Evolutionary conservation across 495 filamentous ascomycete genomes (phyloP), one percentile per base, ranked within the genome.

Genomic region (Peziza echinospora): DNA sequence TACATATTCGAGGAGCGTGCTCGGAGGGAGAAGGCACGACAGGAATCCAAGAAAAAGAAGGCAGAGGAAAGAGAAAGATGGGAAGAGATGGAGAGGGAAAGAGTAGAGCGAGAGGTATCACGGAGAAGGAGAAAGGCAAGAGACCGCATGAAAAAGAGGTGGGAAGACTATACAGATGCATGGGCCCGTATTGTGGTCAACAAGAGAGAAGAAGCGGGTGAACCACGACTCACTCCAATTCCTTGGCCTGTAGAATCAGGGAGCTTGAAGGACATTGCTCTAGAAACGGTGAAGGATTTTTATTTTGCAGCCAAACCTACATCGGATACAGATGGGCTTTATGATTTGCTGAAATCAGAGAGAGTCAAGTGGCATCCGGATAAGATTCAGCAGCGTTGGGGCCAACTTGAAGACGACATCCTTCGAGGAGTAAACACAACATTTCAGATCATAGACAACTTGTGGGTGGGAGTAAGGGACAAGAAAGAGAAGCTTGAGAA

Each of bases 351-450:
- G 28, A 96, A 93, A 63, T 60, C 70, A 16, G 89, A 99, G 65
- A 72, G 89, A 28, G 75, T 96, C 8, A 66, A 84, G 8, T 99
- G 89, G 89, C 89, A 99, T 71, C 89, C 89, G 8, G 89, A 99
- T 63, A 99, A 96, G 68, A 80, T 96, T 25, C 84, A 92, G 67
- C 91, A 96, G 64, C 72, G 77, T 41, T 76, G 86, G 53, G 82
- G 84, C 1, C 73, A 69, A 0, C 64, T 81, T 37, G 76, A 82
- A 40, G 73, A 80, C 16, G 62, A 67, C 2, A 73, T 76, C 1
- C 70, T 91, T 60, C 78, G 78, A 63, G 71, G 71, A 43, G 81
- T 96, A 13, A 97, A 86, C 10, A 78, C 80, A 5, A 78, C 93
- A 8, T 97, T 97, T 56, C 87, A 96, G 66, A 76, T 81, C 41